Base-by-base conservation (phyloP, 768 basidiomycete species). In the Amanita molliuscula region DNA sequence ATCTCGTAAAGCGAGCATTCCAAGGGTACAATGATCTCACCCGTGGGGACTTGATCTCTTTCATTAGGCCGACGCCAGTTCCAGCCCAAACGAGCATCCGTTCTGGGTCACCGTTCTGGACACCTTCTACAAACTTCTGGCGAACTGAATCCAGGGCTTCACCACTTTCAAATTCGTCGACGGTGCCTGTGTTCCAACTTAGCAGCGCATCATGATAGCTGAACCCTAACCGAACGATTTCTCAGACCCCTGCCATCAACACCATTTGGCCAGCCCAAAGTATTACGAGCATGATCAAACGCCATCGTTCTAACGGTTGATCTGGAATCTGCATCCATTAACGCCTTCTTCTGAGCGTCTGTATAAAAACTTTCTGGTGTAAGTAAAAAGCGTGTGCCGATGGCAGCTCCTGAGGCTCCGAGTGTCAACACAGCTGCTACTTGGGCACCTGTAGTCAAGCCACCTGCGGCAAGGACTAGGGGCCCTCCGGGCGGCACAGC, bases 371-470 rank as follows among this genome's bases (percentile, higher is more conserved):
- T 74, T 65, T 89, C 86, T 3, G 74, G 71, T 1, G 84, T 77
- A 52, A 83, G 68, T 43, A 86, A 64, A 59, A 90, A 87, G 6
- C 86, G 82, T 0, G 89, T 91, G 47, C 89, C 89, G 18, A 82
- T 58, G 26, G 82, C 82, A 8, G 66, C 81, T 3, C 83, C 89
- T 20, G 79, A 67, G 2, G 79, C 84, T 11, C 88, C 88, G 29
- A 84, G 71, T 4, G 75, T 63, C 48, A 93, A 74, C 38, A 82
- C 60, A 3, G 81, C 69, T 29, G 84, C 82, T 42, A 88, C 59
- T 49, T 89, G 83, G 0, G 69, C 60, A 15, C 88, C 85, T 23
- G 70, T 77, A 3, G 73, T 70, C 48, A 92, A 56, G 0, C 88
- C 89, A 26, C 89, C 89, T 2, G 89, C 88, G 13, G 79, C 88